Conservation (phyloP, 257 asterid species). For the Dorcoceras hygrometricum region DNA sequence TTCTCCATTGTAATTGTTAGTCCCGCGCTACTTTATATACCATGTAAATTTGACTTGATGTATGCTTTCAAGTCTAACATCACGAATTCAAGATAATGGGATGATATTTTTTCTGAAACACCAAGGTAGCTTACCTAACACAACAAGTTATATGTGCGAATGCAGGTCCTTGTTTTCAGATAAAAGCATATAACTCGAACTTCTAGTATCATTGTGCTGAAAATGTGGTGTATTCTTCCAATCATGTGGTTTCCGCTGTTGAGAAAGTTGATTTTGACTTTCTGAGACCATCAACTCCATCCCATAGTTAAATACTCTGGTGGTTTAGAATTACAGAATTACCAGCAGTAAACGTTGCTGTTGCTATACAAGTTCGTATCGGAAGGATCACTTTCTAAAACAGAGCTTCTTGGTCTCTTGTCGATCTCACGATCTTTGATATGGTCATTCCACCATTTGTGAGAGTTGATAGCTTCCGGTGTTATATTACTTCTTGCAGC, state of each 20-base stretch:
- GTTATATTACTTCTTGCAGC: not conserved
- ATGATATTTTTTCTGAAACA: not conserved
- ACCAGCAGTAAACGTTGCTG: constrained; percentile 4
- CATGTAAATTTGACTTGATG: not conserved
- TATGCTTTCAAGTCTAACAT: not conserved
- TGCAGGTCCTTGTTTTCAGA: constrained; percentile 14
- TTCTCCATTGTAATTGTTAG: not conserved
- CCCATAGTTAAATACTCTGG: constrained; percentile 8
- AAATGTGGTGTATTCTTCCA: not conserved
- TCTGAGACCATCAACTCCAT: not conserved
- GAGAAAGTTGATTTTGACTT: not conserved
- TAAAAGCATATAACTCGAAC: constrained; percentile 1
- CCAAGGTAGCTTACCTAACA: constrained; percentile 4
- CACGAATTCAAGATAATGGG: not conserved
- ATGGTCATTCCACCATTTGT: not conserved
- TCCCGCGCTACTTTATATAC: not conserved
- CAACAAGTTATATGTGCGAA: not conserved
- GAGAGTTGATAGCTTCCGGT: not conserved
- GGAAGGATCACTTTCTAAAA: not conserved
- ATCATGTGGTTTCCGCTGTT: not conserved
- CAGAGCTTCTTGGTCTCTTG: not conserved
- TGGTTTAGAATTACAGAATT: not conserved
- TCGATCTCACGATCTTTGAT: constrained; percentile 6
- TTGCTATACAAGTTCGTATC: not conserved
- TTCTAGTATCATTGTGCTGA: constrained; percentile 19